A percentile compares a stretch with the other conserved stretches of the same genome.
Conservation (phyloP, 768 basidiomycete genomes). For the Leccinum longicurvipes region DNA sequence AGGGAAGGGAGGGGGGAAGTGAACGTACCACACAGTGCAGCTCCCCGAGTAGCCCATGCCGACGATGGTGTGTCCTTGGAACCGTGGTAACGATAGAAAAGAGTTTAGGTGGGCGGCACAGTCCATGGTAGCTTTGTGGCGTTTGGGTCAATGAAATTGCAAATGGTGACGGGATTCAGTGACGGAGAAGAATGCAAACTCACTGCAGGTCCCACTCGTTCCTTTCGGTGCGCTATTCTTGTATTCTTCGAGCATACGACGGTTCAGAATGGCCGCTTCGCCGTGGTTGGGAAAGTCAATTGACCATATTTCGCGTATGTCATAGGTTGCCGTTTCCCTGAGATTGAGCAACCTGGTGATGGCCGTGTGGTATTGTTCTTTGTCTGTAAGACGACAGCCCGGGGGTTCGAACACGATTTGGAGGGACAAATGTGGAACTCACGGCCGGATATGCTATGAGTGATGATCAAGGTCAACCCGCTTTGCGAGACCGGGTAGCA, state of each 20-base stretch:
- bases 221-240: constrained; percentile 12
- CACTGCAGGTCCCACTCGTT: constrained; percentile 20
- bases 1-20: neutral
- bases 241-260: constrained; percentile 21
- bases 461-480: constrained; percentile 26
- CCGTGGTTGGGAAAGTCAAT: constrained; percentile 38
- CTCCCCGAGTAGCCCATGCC: constrained; percentile 30
- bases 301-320: constrained; percentile 33
- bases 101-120: constrained; percentile 21
- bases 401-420: neutral
- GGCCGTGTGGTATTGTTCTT: constrained; percentile 27
- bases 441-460: constrained; percentile 29
- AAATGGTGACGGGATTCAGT: neutral
- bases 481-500: constrained; percentile 23
- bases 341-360: constrained; percentile 18
- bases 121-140: constrained; percentile 20
- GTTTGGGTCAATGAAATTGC: neutral
- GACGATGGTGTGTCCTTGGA: constrained; percentile 22
- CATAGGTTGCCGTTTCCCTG: constrained; percentile 9
- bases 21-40: constrained; percentile 26
- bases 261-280: constrained; percentile 33
- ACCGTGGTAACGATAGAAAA: constrained; percentile 23
- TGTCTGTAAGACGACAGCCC: constrained; percentile 15
- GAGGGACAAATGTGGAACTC: neutral
- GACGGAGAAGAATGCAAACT: constrained; percentile 1